Conservation (phyloP, 495 filamentous ascomycete genomes). For the Oidiodendron maius region DNA sequence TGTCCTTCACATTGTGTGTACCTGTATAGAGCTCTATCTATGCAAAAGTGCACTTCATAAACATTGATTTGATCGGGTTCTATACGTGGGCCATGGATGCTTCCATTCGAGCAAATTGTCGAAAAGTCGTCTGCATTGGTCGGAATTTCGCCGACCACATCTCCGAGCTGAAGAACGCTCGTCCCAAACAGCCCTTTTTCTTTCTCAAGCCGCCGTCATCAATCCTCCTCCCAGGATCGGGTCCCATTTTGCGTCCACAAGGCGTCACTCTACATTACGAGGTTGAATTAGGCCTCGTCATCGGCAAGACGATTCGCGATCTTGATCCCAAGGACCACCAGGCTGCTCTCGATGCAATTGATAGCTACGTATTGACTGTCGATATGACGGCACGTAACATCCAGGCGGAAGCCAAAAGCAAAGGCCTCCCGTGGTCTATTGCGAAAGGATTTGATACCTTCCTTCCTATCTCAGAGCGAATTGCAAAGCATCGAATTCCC, state of each 20-base stretch:
- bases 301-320: slow-evolving; percentile 73
- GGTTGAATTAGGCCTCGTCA: slow-evolving; percentile 84
- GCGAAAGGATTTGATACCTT: slow-evolving; percentile 98
- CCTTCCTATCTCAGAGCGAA: slow-evolving; percentile 72
- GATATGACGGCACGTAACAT: slow-evolving; percentile 93
- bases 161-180: slow-evolving; percentile 77
- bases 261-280: slow-evolving; percentile 90
- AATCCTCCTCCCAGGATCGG: slow-evolving; percentile 68
- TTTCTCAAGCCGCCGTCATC: slow-evolving; percentile 91
- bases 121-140: slow-evolving; percentile 97
- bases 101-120: no score
- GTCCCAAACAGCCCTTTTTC: slow-evolving; percentile 93
- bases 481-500: slow-evolving; percentile 69
- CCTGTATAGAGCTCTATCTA: no score
- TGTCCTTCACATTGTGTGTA: no score
- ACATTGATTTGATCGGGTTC: no score
- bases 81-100: no score
- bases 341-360: slow-evolving; percentile 55
- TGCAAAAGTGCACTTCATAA: no score
- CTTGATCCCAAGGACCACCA: slow-evolving; percentile 59
- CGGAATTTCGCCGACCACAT: slow-evolving; percentile 98
- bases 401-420: slow-evolving; percentile 93
- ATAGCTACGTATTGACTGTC: slow-evolving; percentile 75
- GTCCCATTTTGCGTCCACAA: slow-evolving; percentile 76
- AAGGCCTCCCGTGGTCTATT: slow-evolving; percentile 91